Conservation (phyloP, 495 filamentous ascomycete genomes). For the Penicillium coprophilum region DNA sequence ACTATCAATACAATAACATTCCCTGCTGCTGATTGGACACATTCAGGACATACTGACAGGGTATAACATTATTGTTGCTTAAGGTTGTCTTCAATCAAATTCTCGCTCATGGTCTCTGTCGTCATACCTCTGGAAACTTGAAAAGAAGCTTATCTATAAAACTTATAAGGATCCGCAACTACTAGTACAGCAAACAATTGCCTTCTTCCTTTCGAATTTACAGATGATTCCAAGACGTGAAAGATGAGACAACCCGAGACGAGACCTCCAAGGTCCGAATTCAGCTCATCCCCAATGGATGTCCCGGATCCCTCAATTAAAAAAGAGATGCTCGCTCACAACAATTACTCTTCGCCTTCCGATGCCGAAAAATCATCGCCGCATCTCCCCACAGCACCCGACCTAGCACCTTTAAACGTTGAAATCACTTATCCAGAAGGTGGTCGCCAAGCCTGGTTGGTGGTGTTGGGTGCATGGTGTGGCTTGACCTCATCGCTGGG, state of each 20-base stretch:
- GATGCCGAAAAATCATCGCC: background rate
- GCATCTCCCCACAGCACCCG: background rate
- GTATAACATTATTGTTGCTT: background rate
- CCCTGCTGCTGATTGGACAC: background rate
- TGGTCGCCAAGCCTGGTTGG: background rate
- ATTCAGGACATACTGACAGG: background rate
- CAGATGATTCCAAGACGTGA: background rate
- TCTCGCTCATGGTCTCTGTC: background rate
- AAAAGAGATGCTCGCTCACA: background rate
- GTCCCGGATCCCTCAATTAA: background rate
- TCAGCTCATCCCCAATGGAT: background rate
- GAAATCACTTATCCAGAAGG: background rate
- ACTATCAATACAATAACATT: background rate
- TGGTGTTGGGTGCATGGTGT: constrained; percentile 59
- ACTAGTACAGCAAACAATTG: background rate
- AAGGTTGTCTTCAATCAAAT: background rate
- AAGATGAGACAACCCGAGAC: background rate
- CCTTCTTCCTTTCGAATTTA: background rate
- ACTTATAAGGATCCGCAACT: background rate
- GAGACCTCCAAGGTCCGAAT: background rate
- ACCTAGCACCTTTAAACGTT: background rate
- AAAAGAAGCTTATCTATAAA: background rate
- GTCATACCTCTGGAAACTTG: background rate
- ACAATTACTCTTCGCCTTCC: background rate
- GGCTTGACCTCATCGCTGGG: constrained; percentile 58